phyloP scores from a whole-genome alignment of 169 alveolate species.

The Sarcocystis neurona region DNA sequence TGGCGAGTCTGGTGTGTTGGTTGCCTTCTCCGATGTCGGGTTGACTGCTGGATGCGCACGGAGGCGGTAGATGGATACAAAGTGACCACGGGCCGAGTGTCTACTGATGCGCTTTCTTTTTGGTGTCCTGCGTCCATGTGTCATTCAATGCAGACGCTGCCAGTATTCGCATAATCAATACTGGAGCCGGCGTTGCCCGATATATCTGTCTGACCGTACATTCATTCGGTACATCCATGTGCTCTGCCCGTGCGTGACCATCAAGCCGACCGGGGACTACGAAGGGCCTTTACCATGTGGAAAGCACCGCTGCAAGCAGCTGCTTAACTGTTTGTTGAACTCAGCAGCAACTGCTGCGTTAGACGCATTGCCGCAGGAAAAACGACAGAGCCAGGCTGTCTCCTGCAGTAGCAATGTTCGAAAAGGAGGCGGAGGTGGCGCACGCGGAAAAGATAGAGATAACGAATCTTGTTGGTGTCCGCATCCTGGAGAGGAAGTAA shows the following conservation, averaged over 20 bases:
- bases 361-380: not conserved
- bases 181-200: slow-evolving; percentile 86
- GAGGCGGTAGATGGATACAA: not conserved
- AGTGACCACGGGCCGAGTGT: not conserved
- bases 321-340: too few species aligned
- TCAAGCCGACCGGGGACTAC: slow-evolving; percentile 61
- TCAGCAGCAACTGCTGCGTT: not conserved
- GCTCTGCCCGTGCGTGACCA: slow-evolving; percentile 80
- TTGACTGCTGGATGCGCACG: too few species aligned
- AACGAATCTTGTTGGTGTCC: not conserved
- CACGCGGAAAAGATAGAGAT: not conserved
- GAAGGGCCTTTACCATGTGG: not conserved
- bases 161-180: slow-evolving; percentile 81
- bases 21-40: too few species aligned
- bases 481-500: slow-evolving; percentile 74
- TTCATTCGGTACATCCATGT: slow-evolving; percentile 83
- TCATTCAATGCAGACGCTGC: slow-evolving; percentile 70
- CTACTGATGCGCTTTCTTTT: not conserved
- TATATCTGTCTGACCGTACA: slow-evolving; percentile 78
- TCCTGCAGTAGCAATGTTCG: not conserved
- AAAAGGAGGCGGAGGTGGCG: not conserved
- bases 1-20: too few species aligned
- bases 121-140: not conserved
- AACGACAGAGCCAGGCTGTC: not conserved
- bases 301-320: too few species aligned